Evolutionary conservation across 805 yeast genomes (phyloP), one percentile per base, ranked within the genome.

Genomic region (Wickerhamiella spandovensis): DNA sequence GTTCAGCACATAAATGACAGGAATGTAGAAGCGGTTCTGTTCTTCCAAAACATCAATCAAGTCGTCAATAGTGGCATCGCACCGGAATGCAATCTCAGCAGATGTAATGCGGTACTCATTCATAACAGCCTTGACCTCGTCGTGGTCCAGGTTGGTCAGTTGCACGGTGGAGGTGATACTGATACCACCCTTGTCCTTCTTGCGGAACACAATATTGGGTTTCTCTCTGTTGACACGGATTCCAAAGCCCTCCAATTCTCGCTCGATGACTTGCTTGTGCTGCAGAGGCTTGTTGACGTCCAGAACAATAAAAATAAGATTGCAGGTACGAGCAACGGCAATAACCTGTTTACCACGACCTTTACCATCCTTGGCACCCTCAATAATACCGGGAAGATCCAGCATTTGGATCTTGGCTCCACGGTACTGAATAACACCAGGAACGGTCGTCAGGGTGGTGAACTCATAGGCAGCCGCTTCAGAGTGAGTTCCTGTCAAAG

Each of bases 371-470:
- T 92, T 78, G n/a, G 97, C 97, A 55, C 97, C 97, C 65, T 86
- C 87, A 51, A 90, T 90, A 59, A 90, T 90, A 65, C 98, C 98
- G 1, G 98, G 98, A 48, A 90, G 70, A 74, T 90, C 98, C 42
- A 90, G 90, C 95, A 92, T 87, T 72, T 92, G 99, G 56, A 92
- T 82, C 71, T 87, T 90, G 48, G 98, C 97, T 62, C 99, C 99
- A 59, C 89, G 86, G 64, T 87, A 90, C 68, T 84, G 82, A 63
- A 92, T 88, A 43, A 87, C 86, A 68, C 98, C 97, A 0, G 97
- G 97, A 51, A 92, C 97, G 0, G 98, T 90, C 24, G 97, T 92
- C 64, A 92, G 76, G 0, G 98, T 92, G 24, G 98, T 92, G 72
- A 92, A 92, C 68, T 92, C 98, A 64, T 90, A 90, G 23, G 74